Base-by-base conservation (phyloP, 2,329 filamentous ascomycete genomes). In the Aquanectria penicillioides region DNA sequence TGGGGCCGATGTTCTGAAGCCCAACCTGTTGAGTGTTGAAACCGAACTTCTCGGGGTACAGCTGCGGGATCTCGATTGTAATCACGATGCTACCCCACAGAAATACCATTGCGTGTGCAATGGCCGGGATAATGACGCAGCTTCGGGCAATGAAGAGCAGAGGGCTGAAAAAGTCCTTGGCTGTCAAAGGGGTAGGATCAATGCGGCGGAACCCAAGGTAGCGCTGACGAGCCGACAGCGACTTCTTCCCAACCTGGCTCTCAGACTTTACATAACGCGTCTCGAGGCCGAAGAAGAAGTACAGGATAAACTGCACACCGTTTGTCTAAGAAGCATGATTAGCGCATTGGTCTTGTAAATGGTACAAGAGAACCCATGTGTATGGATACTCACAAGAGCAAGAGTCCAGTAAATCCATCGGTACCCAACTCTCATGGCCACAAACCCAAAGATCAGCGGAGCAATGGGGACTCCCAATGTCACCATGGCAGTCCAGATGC, bases 321-420 rank as follows among this genome's bases (percentile, higher is more conserved):
- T 68, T 69, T 1, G 40, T 54, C 65, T 68, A 17, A 11, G 10
- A 18, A 7, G 9, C 9, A n/a, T 10, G n/a, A 11, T 50, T 13
- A 57, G 38, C 22, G 13, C 2, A 5, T n/a, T 31, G n/a, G n/a
- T 4, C 9, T 18, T 8, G 4, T 12, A n/a, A n/a, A 13, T 8
- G 17, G 15, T 9, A 17, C 1, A 5, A 22, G 20, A 23, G 13
- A 8, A n/a, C 17, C 7, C 12, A n/a, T n/a, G n/a, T n/a, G n/a
- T n/a, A n/a, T n/a, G n/a, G n/a, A n/a, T n/a, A 28, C 65, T 56
- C 10, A 83, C 79, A 34, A 87, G 86, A 2, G 83, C 82, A 18
- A 86, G 72, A 18, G 82, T 78, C 78, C 81, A 87, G 69, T 83
- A 87, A 22, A 86, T 85, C 84, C 85, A 87, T 13, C 81, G 77